A percentile compares a stretch with the other conserved stretches of the same genome.
phyloP scores from a whole-genome alignment of 192 early-diverging fungal species.

The Spizellomyces punctatus region DNA sequence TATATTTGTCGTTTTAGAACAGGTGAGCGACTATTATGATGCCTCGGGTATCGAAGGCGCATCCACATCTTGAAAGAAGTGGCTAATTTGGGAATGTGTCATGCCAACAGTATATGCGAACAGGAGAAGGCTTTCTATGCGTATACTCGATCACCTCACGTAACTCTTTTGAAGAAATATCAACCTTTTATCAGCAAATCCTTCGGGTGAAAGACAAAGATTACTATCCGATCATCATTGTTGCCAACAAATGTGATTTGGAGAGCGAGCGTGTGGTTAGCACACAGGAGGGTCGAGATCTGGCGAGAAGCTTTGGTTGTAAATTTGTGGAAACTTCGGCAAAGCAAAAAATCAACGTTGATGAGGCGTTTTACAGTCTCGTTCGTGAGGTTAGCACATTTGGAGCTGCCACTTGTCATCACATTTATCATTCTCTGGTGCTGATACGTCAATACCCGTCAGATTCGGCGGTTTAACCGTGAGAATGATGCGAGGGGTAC shows the following conservation, averaged over 20 bases:
- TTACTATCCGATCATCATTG: constrained; percentile 76
- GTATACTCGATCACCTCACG: constrained; percentile 81
- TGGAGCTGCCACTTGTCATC: background rate
- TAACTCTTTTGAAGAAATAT: constrained; percentile 76
- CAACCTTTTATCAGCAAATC: constrained; percentile 72
- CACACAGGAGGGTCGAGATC: constrained; percentile 75
- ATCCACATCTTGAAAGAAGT: background rate
- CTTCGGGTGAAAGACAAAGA: constrained; percentile 79
- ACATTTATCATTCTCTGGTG: background rate
- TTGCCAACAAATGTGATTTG: constrained; percentile 90
- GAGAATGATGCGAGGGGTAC: constrained; percentile 9
- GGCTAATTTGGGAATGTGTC: background rate
- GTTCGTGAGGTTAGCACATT: constrained; percentile 48
- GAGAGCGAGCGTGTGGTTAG: constrained; percentile 61
- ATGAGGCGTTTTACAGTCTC: constrained; percentile 85
- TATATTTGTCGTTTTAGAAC: background rate
- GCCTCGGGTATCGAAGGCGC: background rate
- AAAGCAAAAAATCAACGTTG: constrained; percentile 86
- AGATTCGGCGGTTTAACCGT: constrained; percentile 27
- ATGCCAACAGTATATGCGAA: constrained; percentile 77
- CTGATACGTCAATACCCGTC: background rate
- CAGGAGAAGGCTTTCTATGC: constrained; percentile 82
- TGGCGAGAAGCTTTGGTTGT: constrained; percentile 75
- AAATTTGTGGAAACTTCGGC: constrained; percentile 89
- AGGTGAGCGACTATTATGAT: background rate